Evolutionary conservation across 805 yeast species (phyloP).

Genomic region (Tetrapisispora pingtungensis): DNA sequence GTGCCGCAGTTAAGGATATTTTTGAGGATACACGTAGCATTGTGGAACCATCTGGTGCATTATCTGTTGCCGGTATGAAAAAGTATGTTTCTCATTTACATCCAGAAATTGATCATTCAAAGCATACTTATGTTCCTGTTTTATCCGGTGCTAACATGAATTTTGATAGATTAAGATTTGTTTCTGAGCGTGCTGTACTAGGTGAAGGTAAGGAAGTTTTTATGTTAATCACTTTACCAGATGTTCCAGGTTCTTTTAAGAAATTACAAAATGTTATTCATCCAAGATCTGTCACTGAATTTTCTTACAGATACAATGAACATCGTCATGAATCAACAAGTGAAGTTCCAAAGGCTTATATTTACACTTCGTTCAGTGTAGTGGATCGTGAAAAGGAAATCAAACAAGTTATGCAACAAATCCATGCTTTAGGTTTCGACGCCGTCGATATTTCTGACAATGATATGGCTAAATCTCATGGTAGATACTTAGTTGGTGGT

Average conservation of each 20-base stretch:
- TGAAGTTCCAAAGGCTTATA: slow-evolving; percentile 51
- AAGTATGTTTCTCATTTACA: slow-evolving; percentile 54
- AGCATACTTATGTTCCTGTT: slow-evolving; percentile 69
- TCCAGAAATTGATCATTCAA: slow-evolving; percentile 61
- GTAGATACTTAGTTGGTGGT: slow-evolving; percentile 94
- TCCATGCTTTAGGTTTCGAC: slow-evolving; percentile 54
- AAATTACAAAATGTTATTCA: slow-evolving; percentile 65
- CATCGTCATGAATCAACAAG: slow-evolving; percentile 28
- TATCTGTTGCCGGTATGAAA: slow-evolving; percentile 90
- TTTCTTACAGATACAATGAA: slow-evolving; percentile 69
- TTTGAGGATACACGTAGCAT: slow-evolving; percentile 92
- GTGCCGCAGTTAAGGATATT: slow-evolving; percentile 94
- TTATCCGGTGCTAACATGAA: slow-evolving; percentile 97
- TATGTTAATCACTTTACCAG: slow-evolving; percentile 83
- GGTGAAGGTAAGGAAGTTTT: slow-evolving; percentile 98
- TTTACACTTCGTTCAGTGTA: slow-evolving; percentile 83
- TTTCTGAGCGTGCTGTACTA: slow-evolving; percentile 92
- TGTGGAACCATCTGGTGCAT: slow-evolving; percentile 95
- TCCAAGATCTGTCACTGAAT: slow-evolving; percentile 90
- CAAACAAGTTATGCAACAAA: slow-evolving; percentile 45
- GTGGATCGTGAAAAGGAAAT: slow-evolving; percentile 67
- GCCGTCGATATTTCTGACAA: slow-evolving; percentile 84
- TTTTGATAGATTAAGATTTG: slow-evolving; percentile 91
- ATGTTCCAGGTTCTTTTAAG: slow-evolving; percentile 81
- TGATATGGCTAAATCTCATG: slow-evolving; percentile 93